phyloP scores from a whole-genome alignment of 768 basidiomycete species.

The Amyloporia xantha region DNA sequence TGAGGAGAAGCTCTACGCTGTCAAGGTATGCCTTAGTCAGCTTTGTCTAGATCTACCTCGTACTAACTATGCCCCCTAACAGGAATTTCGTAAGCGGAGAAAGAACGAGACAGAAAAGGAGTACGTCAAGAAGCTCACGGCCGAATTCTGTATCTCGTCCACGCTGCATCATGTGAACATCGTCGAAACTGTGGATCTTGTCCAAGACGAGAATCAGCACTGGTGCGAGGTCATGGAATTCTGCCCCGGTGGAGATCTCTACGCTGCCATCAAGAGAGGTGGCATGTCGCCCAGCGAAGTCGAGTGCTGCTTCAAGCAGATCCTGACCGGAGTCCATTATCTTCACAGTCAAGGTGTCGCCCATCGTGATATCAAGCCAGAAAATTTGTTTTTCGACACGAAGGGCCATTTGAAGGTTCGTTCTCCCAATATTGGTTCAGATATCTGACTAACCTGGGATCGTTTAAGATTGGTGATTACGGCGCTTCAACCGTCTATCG shows the following conservation, averaged over 20 bases:
- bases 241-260: slow-evolving; percentile 96
- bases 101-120: slow-evolving; percentile 99
- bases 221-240: slow-evolving; percentile 99
- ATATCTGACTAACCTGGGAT: slow-evolving; percentile 10
- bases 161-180: slow-evolving; percentile 91
- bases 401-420: slow-evolving; percentile 88
- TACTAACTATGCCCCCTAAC: slow-evolving; percentile 5
- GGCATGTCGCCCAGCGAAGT: slow-evolving; percentile 88
- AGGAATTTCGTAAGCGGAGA: slow-evolving; percentile 97
- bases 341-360: slow-evolving; percentile 96
- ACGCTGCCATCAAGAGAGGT: slow-evolving; percentile 98
- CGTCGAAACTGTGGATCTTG: slow-evolving; percentile 97
- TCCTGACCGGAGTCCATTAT: slow-evolving; percentile 81
- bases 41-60: background rate
- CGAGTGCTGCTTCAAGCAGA: slow-evolving; percentile 98
- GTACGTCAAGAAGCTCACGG: slow-evolving; percentile 99
- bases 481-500: slow-evolving; percentile 99
- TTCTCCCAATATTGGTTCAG: slow-evolving; percentile 10
- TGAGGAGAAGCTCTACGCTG: slow-evolving; percentile 95
- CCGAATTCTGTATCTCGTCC: slow-evolving; percentile 97
- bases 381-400: slow-evolving; percentile 92
- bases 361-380: slow-evolving; percentile 96
- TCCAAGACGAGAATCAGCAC: slow-evolving; percentile 94
- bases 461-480: slow-evolving; percentile 88
- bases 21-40: slow-evolving; percentile 62